phyloP scores from a whole-genome alignment of 305 asterid genomes.

The Solanum aculeatissimum region DNA sequence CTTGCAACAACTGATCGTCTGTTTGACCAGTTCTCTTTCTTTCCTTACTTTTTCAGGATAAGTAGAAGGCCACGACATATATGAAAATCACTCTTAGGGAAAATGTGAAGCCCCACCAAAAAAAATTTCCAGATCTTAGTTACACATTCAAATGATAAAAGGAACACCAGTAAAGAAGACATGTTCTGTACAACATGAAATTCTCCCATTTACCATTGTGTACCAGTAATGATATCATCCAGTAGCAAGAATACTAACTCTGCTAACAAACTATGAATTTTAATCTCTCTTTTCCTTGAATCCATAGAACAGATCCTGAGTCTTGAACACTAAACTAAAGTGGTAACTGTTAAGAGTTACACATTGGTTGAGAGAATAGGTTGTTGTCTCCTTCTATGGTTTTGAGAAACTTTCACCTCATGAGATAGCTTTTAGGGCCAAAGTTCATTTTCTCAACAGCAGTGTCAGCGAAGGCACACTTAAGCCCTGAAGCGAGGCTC shows the following conservation, averaged over 20 bases:
- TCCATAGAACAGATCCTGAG: not conserved
- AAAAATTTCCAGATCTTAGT: not conserved
- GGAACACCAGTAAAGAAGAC: not conserved
- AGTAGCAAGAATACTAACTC: not conserved
- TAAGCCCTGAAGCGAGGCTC: not conserved
- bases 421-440: not conserved
- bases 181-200: not conserved
- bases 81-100: not conserved
- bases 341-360: not conserved
- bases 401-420: not conserved
- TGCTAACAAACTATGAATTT: not conserved
- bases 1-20: not conserved
- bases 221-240: not conserved
- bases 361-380: not conserved
- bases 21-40: not conserved
- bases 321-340: not conserved
- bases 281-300: not conserved
- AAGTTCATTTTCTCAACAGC: not conserved
- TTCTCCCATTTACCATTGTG: not conserved
- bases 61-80: not conserved
- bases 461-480: not conserved
- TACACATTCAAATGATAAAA: not conserved
- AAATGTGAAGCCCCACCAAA: not conserved
- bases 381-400: not conserved
- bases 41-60: not conserved